Evolutionary conservation across 2,329 filamentous ascomycete species (phyloP), one percentile per base, ranked within the genome.

Genomic region (Aspergillus persii): DNA sequence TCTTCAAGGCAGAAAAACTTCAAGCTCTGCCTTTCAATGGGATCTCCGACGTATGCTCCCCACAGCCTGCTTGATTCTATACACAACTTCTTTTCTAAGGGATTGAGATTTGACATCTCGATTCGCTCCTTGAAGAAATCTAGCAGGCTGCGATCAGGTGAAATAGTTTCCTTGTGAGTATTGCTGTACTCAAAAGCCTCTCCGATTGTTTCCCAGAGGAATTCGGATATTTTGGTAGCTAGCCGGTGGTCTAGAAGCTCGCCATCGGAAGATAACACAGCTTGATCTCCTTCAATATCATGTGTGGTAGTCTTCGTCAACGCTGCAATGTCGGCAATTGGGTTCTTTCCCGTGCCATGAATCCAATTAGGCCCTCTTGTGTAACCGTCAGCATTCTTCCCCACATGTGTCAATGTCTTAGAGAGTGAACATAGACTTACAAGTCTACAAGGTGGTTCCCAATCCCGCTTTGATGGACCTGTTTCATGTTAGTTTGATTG

Each of bases 1-100:
- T 88, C 85, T 67, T 89, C 86, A 30, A 89, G 74, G 77, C 83
- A 86, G 67, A 88, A 87, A 70, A 85, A 89, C 66, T 82, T 85
- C 61, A 89, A 70, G 66, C 84, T 87, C 69, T 89, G 86, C 49
- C 74, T 79, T 64, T 84, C 80, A 31, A 87, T 77, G 0, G 83
- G 78, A 60, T 83, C 84, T 6, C 86, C 86, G 8, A 89, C 82
- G 69, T 88, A 89, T 0, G 83, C 81, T 41, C 86, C 86, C 85
- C 86, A 89, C 72, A 86, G 81, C 58, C 83, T 81, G 18, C 82
- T 81, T 66, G 85, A 78, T 47, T 84, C 77, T 5, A 86, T 68
- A 36, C 85, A 78, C 0, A 79, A 77, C 30, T 77, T 69, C 58
- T 81, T 78, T 60, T 81, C 83, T 33, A 72, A 58, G 60, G 72